Base-by-base conservation (phyloP, 2,329 filamentous ascomycete species). In the Gyromitra esculenta region DNA sequence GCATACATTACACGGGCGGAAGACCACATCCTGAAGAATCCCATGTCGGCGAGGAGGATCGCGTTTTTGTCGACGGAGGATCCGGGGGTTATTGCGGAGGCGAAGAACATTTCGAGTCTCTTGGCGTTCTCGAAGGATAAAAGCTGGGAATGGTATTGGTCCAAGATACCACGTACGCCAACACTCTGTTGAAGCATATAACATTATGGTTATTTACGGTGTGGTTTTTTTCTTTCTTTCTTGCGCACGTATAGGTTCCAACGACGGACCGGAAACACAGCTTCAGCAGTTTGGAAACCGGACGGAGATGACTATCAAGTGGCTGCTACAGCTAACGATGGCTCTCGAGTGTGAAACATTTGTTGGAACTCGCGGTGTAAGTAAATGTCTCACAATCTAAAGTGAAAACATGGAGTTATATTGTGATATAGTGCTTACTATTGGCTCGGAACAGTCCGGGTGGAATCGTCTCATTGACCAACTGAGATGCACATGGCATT, bases 291-390 rank as follows among this genome's bases (percentile, higher is more conserved):
- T 81, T 60, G 80, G 80, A 50, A 80, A 80, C 57, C 69, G 79
- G 21, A 80, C 80, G 4, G 80, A 81, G 37, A 78, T 81, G 76
- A 81, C 80, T 21, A 79, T 81, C n/a, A 80, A 79, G 37, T 80
- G 80, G 80, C 68, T 81, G 52, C 63, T 80, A 35, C 80, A 81
- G 54, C 71, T 81, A 7, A 79, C 80, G 59, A 80, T 81, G 79
- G 79, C 79, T 3, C 66, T 80, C 15, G 79, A 80, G 60, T 79
- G 78, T 37, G 80, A 80, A 63, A 74, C 65, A 6, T 79, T 79
- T 43, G 75, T 80, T 48, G 80, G 79, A 7, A 80, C 79, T 7
- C 59, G 79, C 68, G 79, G 77, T 8, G 79, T 79, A 79, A 77
- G 79, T 65, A 56, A 45, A 64, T 25, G 56, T 39, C 39, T 39